Base-by-base conservation (phyloP, 768 basidiomycete genomes). In the Brasilioporus rufonigricans region DNA sequence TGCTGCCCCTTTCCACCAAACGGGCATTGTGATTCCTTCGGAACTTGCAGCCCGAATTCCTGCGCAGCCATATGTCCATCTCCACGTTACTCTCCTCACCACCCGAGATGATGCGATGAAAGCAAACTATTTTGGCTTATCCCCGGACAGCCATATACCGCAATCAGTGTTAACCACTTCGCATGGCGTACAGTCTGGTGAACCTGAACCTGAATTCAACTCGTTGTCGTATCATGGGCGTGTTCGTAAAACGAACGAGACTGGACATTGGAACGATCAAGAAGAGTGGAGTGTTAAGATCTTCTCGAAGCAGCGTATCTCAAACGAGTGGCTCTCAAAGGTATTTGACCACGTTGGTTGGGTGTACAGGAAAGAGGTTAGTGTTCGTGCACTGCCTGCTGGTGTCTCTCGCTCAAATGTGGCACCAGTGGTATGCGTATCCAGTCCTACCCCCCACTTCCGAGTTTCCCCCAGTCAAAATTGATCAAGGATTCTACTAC, bases 81-180 rank as follows among this genome's bases (percentile, higher is more conserved):
- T 98, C 2, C 91, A 95, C 66, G 93, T 96, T 48, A 97, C 96
- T 11, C 79, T 93, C 21, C 76, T 98, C 36, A 80, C 86, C n/a
- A 98, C 96, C 2, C 85, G 84, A 12, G 76, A 85, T 2, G 71
- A 84, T 5, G 71, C 69, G 11, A 75, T 87, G 9, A 79, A 83
- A 58, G 74, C 91, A 0, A 71, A 74, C 3, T 93, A 91, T 71
- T 94, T 98, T 68, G 80, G 77, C 44, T 74, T 89, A 32, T 56
- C 75, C 2, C 44, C 74, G 0, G 68, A 72, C 23, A 66, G 74
- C 4, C 65, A 66, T 27, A 72, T 84, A 2, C 90, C 94, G 0
- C 73, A 71, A 18, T 81, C 82, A 64, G 75, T 96, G 58, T 73
- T 97, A 49, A 93, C 93, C 8, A 87, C 89, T 0, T 77, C 80